These are phyloP conservation scores for Camillea tinctor DNA, from an alignment of 2,329 filamentous ascomycete genomes.

Conservation along the genomic window DNA sequence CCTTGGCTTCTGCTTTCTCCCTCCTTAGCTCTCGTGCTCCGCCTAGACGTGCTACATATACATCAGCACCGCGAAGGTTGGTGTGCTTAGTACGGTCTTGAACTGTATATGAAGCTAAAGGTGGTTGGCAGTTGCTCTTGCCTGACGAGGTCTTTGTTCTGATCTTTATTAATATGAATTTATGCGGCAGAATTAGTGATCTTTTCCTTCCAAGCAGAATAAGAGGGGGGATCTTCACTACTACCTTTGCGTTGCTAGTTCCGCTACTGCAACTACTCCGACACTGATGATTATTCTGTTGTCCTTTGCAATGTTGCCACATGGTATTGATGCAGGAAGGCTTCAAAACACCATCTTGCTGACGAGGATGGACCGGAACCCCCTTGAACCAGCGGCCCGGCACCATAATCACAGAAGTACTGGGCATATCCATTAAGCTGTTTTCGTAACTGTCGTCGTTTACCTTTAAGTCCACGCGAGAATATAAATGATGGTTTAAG, in stretches of 20 bases:
- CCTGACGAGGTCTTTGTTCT: neutral
- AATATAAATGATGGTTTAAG: constrained; percentile 41
- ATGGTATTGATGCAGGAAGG: constrained; percentile 40
- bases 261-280: constrained; percentile 18
- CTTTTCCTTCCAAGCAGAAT: too few species aligned
- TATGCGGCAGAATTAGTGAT: too few species aligned
- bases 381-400: constrained; percentile 29
- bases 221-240: neutral
- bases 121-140: constrained; percentile 10
- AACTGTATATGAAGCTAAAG: constrained; percentile 10
- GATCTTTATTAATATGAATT: neutral
- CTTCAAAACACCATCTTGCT: constrained; percentile 50
- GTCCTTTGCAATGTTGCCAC: constrained; percentile 10
- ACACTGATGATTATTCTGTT: constrained; percentile 24
- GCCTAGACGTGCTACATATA: constrained; percentile 49
- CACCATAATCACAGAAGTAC: constrained; percentile 38
- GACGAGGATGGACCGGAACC: constrained; percentile 35
- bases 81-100: constrained; percentile 44
- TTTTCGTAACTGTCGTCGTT: constrained; percentile 40
- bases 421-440: constrained; percentile 45
- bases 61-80: constrained; percentile 47
- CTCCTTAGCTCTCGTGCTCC: neutral
- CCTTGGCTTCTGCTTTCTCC: neutral
- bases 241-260: neutral
- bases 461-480: constrained; percentile 42